Base-by-base conservation (phyloP, 2,329 filamentous ascomycete genomes). In the Lithohypha guttulata region DNA sequence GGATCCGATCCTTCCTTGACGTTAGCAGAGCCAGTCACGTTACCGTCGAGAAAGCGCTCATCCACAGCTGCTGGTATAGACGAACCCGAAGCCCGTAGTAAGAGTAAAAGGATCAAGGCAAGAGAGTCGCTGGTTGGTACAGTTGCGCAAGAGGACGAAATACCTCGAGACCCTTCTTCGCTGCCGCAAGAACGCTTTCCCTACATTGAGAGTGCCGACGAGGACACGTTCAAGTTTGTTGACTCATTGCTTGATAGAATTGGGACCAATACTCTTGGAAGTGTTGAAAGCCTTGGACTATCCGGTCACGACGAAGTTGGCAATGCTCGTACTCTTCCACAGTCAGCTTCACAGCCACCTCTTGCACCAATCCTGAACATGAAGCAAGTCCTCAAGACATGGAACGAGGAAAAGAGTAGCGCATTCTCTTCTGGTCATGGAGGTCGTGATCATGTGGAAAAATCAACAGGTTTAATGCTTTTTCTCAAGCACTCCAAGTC, bases 91-190 rank as follows among this genome's bases (percentile, higher is more conserved):
- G 66, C 68, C 14, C 66, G 75, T 33, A 60, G 63, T 9, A 74
- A 75, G 50, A 78, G 75, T 53, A 75, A 75, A 51, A 67, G 76
- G 23, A 69, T 75, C 13, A 69, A 74, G 37, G 72, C 73, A 20
- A 66, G 76, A 44, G 75, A 77, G 46, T 71, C 71, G 6, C 62
- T 69, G 34, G 63, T 61, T 5, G 71, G 74, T 21, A 55, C 56
- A 19, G 53, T 58, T 11, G 53, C 59, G 8, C 65, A 65, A 21
- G 57, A 60, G 4, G 67, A 70, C 25, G 64, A 68, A 14, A 57
- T 64, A 11, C 57, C 62, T 19, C 67, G 71, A 27, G 73, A 77
- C 43, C 62, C 64, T 31, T 61, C 61, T 13, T 73, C 68, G 51
- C 68, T 72, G 48, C 69, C 69, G 42, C 68, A 73, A 46, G 65